Conservation (phyloP, 768 basidiomycete species). For the Termitomyces sp. region DNA sequence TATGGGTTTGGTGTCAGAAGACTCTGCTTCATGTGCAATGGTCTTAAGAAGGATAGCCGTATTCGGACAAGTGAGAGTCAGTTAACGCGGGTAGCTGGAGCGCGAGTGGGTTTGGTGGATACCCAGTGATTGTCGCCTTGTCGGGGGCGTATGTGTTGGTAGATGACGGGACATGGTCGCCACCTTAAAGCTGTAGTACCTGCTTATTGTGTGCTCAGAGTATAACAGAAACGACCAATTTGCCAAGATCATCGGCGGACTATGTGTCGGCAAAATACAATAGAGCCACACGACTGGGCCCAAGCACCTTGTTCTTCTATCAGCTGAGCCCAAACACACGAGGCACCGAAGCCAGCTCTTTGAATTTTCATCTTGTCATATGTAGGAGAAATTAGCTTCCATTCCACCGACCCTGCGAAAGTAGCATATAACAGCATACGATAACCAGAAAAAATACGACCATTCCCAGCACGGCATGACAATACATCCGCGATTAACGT, state of each 20-base stretch:
- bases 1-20: conserved; percentile 12
- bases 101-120: not conserved
- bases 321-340: not conserved
- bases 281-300: not conserved
- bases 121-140: not conserved
- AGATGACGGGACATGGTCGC: not conserved
- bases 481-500: not conserved
- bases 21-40: conserved; percentile 13
- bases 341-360: not conserved
- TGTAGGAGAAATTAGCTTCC: not conserved
- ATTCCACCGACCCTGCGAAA: not conserved
- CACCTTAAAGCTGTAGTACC: not conserved
- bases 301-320: conserved; percentile 6
- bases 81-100: not conserved
- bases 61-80: not conserved
- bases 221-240: not conserved
- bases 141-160: not conserved
- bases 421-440: not conserved
- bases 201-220: not conserved
- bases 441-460: not conserved
- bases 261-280: not conserved
- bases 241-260: not conserved
- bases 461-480: not conserved
- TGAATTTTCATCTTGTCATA: not conserved
- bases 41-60: conserved; percentile 2